Percentiles rank a stretch among this genome's conserved stretches.
Conservation (phyloP, 225 moss, liverwort and hornwort genomes). For the Polytrichum formosum region DNA sequence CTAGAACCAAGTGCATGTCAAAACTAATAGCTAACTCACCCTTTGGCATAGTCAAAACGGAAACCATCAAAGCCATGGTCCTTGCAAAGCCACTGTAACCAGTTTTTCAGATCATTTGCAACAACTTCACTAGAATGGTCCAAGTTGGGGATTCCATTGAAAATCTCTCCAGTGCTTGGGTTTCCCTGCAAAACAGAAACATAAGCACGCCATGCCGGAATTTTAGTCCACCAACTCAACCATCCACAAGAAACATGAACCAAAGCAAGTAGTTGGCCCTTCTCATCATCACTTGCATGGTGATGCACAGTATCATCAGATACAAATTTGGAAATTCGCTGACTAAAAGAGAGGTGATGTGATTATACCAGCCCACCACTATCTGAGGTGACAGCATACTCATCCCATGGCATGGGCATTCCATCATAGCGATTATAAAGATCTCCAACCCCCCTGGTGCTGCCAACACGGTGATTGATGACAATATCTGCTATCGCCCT, state of each 20-base stretch:
- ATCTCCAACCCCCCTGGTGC: conserved; percentile 69
- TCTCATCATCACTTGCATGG: too few relatives aligned
- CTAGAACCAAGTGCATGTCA: too few relatives aligned
- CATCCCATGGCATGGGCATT: conserved; percentile 97
- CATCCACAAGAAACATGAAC: too few relatives aligned
- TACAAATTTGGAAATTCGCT: too few relatives aligned
- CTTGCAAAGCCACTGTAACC: conserved; percentile 79
- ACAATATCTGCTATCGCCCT: conserved; percentile 86
- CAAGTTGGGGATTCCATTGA: conserved; percentile 84
- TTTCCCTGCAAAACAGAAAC: conserved; percentile 52
- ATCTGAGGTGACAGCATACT: conserved; percentile 85
- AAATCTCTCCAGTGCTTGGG: conserved; percentile 78
- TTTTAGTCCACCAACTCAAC: neutral
- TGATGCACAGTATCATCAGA: too few relatives aligned
- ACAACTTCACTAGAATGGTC: conserved; percentile 89
- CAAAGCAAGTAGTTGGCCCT: too few relatives aligned
- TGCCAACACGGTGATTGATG: conserved; percentile 95
- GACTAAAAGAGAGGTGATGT: conserved; percentile 8
- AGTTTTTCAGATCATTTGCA: conserved; percentile 71
- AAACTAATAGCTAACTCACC: conserved; percentile 33
- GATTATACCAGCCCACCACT: conserved; percentile 83
- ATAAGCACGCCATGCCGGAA: neutral
- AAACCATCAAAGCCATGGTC: conserved; percentile 78
- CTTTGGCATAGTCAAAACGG: conserved; percentile 88
- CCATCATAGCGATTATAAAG: conserved; percentile 93